Evolutionary conservation across 1,139 yeast species (phyloP), one percentile per base, ranked within the genome.

Genomic region (Candida gigantensis): DNA sequence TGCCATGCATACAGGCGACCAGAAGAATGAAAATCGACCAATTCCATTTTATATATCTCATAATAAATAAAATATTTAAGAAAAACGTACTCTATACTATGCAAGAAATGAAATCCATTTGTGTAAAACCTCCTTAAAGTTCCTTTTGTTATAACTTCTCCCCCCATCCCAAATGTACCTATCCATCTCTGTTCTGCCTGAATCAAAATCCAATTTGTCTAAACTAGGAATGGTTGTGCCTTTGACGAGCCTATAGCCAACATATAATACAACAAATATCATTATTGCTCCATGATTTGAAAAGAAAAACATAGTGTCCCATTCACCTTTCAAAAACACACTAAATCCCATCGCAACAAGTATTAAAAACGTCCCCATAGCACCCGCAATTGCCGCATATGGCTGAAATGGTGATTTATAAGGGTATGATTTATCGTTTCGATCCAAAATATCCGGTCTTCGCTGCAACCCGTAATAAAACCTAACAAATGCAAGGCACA

Each of bases 351-450:
- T 77, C 16, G 81, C 67, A 3, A 84, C 46, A 2, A 84, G 74
- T 26, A 88, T 66, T 12, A 76, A 30, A 1, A 69, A 45, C 2
- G 86, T 73, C 1, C 83, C 78, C 12, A 77, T 39, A 31, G 84
- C 60, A 0, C 95, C 95, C 45, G 79, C 63, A 32, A 78, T 74
- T 0, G 95, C 92, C 19, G 79, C 60, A 51, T 73, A 84, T 0
- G 95, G 95, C 53, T 87, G 95, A 29, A 81, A 72, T 6, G 87
- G 87, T 3, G 94, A 81, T 52, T 76, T 72, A 55, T 81, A 84
- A 0, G 95, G 94, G 54, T 84, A 86, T n/a, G 79, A 65, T 28
- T 74, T 73, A 50, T 81, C 85, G 45, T 79, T 71, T 46, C 88
- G 62, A 39, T 73, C 66, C 26, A 81, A 76, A 30, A 81, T 80